phyloP scores from a whole-genome alignment of 768 basidiomycete species.

The Mycena pura region DNA sequence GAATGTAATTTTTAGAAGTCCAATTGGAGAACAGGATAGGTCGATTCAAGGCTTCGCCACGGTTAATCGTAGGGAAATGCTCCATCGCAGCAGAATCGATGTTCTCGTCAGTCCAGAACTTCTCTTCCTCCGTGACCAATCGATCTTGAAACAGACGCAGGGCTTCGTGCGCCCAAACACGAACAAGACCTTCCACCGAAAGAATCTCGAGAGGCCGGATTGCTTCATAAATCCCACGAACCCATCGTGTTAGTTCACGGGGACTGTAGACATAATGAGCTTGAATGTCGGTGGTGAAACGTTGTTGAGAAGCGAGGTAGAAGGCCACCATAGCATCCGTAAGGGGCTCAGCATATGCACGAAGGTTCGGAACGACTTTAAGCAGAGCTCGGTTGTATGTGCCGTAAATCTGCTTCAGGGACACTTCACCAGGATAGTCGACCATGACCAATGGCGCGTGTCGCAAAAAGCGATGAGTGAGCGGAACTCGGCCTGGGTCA shows the following conservation, averaged over 20 bases:
- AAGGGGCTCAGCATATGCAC: slow-evolving; percentile 91
- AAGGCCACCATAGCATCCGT: slow-evolving; percentile 98
- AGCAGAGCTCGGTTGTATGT: slow-evolving; percentile 96
- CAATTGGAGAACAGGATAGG: slow-evolving; percentile 99
- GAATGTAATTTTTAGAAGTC: slow-evolving; percentile 96
- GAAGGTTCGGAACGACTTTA: slow-evolving; percentile 93
- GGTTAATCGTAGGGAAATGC: slow-evolving; percentile 93
- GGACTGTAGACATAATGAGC: slow-evolving; percentile 99
- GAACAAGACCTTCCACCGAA: slow-evolving; percentile 92
- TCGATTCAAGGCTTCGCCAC: slow-evolving; percentile 82
- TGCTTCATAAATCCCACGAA: slow-evolving; percentile 96
- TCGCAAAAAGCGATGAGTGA: slow-evolving; percentile 95
- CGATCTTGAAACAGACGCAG: slow-evolving; percentile 97
- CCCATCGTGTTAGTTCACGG: slow-evolving; percentile 97
- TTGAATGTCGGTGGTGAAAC: slow-evolving; percentile 96
- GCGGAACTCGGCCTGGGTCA: slow-evolving; percentile 98
- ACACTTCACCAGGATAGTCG: slow-evolving; percentile 97
- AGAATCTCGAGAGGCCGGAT: slow-evolving; percentile 93
- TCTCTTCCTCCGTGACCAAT: slow-evolving; percentile 91
- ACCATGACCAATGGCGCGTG: slow-evolving; percentile 99
- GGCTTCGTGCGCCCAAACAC: slow-evolving; percentile 98
- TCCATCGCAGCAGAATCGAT: slow-evolving; percentile 84
- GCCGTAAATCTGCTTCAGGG: slow-evolving; percentile 97
- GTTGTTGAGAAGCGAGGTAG: slow-evolving; percentile 92
- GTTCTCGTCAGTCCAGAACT: slow-evolving; percentile 92